Percentiles rank a stretch among this genome's conserved stretches.
Evolutionary conservation across 1,139 yeast genomes (phyloP).

Genomic region (Taphrina confusa): DNA sequence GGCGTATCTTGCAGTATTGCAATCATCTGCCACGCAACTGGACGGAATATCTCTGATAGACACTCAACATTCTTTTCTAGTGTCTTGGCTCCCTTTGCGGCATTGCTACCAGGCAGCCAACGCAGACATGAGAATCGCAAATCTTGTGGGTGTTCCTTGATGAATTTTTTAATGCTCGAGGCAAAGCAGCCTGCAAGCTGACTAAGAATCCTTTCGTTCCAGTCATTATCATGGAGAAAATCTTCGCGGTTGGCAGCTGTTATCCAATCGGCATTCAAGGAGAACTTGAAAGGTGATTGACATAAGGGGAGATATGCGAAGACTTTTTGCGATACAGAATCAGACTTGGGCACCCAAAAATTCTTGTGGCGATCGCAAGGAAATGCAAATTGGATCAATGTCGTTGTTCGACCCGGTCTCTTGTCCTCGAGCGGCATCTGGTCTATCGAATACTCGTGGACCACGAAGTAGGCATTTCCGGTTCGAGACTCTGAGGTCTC

Average conservation of each 20-base stretch:
- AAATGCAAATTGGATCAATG: not conserved
- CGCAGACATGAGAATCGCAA: not conserved
- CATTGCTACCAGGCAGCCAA: not conserved
- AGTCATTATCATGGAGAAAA: constrained; percentile 3
- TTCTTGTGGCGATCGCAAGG: not conserved
- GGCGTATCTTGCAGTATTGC: not conserved
- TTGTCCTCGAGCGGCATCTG: not conserved
- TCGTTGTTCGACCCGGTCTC: not conserved
- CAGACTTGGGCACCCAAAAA: not conserved
- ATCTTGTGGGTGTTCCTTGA: not conserved
- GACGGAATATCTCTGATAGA: not conserved
- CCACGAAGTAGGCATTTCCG: not conserved
- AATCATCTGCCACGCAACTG: not conserved
- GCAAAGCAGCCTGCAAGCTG: not conserved
- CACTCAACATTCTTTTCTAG: not conserved
- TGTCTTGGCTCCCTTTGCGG: not conserved
- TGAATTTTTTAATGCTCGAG: not conserved
- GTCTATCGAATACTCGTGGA: not conserved
- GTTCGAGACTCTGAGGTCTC: not conserved
- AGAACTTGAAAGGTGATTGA: constrained; percentile 5
- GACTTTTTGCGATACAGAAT: not conserved
- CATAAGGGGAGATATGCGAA: not conserved
- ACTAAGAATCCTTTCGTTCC: not conserved
- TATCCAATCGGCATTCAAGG: not conserved
- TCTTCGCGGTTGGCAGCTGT: constrained; percentile 2